phyloP scores from a whole-genome alignment of 345 rosid species.

The Lagerstroemia speciosa region DNA sequence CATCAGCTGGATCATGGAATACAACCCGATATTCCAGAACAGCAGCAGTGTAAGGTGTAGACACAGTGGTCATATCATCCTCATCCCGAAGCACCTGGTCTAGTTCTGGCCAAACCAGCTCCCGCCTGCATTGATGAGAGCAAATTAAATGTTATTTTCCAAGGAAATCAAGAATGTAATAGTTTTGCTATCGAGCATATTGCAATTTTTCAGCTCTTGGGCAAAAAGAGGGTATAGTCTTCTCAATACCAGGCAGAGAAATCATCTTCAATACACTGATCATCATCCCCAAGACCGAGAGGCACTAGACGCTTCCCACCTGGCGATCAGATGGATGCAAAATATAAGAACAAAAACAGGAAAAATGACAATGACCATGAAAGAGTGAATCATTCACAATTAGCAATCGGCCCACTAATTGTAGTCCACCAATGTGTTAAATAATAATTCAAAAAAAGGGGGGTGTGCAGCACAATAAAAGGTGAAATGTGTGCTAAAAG shows the following conservation, averaged over 20 bases:
- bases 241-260: slow-evolving; percentile 37
- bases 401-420: not conserved
- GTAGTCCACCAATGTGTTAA: not conserved
- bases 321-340: slow-evolving; percentile 18
- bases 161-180: not conserved
- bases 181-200: not conserved
- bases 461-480: not conserved
- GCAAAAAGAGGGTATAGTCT: not conserved
- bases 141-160: slow-evolving; percentile 3
- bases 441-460: no score
- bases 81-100: slow-evolving; percentile 73
- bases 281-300: slow-evolving; percentile 91
- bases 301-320: slow-evolving; percentile 72
- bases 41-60: slow-evolving; percentile 85
- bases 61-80: slow-evolving; percentile 52
- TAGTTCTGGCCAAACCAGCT: slow-evolving; percentile 74
- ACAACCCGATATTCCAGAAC: slow-evolving; percentile 78
- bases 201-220: not conserved
- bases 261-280: slow-evolving; percentile 92
- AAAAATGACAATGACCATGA: not conserved
- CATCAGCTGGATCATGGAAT: slow-evolving; percentile 41
- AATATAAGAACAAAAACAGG: not conserved
- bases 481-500: not conserved
- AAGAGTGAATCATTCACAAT: not conserved
- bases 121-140: slow-evolving; percentile 45